Percentiles rank a stretch among this genome's conserved stretches.
These are phyloP conservation scores for Collybia nuda DNA, from an alignment of 768 basidiomycete genomes.

Conservation along the genomic window DNA sequence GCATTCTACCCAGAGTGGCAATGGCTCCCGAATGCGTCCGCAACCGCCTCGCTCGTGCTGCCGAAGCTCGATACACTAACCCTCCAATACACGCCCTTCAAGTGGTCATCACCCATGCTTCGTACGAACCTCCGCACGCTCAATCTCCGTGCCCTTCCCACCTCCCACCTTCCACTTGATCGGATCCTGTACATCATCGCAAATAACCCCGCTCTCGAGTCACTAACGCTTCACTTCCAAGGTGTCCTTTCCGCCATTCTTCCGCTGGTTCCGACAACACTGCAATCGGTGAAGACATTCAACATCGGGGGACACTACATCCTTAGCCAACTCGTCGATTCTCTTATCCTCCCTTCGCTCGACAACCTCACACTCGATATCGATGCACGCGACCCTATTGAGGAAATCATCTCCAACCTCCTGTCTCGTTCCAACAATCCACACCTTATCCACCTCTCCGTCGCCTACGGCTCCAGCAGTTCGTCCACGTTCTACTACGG, in stretches of 20 bases:
- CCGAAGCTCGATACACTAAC: constrained; percentile 57
- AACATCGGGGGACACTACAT: constrained; percentile 68
- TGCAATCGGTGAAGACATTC: constrained; percentile 54
- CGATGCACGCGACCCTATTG: constrained; percentile 73
- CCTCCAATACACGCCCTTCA: constrained; percentile 72
- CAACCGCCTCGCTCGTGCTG: constrained; percentile 31
- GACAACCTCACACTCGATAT: constrained; percentile 66
- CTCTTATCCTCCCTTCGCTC: constrained; percentile 56
- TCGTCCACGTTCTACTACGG: constrained; percentile 56
- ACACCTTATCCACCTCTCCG: constrained; percentile 55
- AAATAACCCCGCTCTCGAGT: constrained; percentile 56
- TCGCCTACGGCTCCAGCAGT: constrained; percentile 51
- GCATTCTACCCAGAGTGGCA: constrained; percentile 67
- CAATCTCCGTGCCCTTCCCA: constrained; percentile 65
- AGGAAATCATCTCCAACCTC: constrained; percentile 65
- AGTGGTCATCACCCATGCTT: constrained; percentile 76
- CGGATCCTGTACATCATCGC: constrained; percentile 65
- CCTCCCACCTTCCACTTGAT: constrained; percentile 62
- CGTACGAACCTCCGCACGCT: constrained; percentile 55
- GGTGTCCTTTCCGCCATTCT: constrained; percentile 62
- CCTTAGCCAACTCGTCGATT: constrained; percentile 60
- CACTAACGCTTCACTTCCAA: constrained; percentile 60
- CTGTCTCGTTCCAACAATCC: constrained; percentile 61
- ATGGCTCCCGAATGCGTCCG: constrained; percentile 64
- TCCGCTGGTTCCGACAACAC: constrained; percentile 52